Conservation (phyloP, 768 basidiomycete species). For the Chlorophyllum brunneum region DNA sequence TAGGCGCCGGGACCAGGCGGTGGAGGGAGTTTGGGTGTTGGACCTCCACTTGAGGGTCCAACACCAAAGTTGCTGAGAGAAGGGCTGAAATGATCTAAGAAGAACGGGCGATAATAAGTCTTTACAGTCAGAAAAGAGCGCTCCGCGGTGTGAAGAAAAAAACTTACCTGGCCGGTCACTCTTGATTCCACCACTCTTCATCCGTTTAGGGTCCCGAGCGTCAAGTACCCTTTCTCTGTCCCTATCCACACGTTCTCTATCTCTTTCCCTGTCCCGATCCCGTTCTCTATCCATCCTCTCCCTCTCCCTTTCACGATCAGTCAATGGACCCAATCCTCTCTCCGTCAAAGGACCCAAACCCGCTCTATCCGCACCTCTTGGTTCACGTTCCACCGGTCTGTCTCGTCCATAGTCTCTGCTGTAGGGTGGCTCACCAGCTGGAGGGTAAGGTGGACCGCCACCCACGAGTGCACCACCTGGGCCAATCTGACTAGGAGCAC, state of each 20-base stretch:
- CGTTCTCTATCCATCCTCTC: slow-evolving; percentile 21
- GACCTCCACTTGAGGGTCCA: slow-evolving; percentile 10
- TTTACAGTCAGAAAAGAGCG: no score
- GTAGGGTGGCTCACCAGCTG: slow-evolving; percentile 15
- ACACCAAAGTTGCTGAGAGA: slow-evolving; percentile 12
- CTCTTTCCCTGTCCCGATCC: slow-evolving; percentile 21
- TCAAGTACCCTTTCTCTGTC: slow-evolving; percentile 11
- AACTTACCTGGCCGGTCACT: slow-evolving; percentile 11
- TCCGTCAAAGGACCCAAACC: slow-evolving; percentile 17
- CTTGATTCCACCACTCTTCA: slow-evolving; percentile 7
- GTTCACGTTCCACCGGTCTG: slow-evolving; percentile 6
- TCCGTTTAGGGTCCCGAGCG: slow-evolving; percentile 12
- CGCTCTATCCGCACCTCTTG: slow-evolving; percentile 12
- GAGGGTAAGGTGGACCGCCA: slow-evolving; percentile 19
- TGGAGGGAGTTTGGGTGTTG: slow-evolving; percentile 15
- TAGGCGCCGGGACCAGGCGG: slow-evolving; percentile 12
- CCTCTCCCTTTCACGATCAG: slow-evolving; percentile 20
- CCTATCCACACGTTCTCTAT: slow-evolving; percentile 12
- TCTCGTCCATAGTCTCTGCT: slow-evolving; percentile 10
- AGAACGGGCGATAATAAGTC: no score
- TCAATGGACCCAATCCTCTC: slow-evolving; percentile 9
- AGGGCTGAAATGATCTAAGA: slow-evolving; percentile 19
- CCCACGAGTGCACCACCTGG: slow-evolving; percentile 20
- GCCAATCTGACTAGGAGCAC: slow-evolving; percentile 16
- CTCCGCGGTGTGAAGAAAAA: no score